Evolutionary conservation across 2,329 filamentous ascomycete species (phyloP), one percentile per base, ranked within the genome.

Genomic region (Aspergillus costaricaensis): DNA sequence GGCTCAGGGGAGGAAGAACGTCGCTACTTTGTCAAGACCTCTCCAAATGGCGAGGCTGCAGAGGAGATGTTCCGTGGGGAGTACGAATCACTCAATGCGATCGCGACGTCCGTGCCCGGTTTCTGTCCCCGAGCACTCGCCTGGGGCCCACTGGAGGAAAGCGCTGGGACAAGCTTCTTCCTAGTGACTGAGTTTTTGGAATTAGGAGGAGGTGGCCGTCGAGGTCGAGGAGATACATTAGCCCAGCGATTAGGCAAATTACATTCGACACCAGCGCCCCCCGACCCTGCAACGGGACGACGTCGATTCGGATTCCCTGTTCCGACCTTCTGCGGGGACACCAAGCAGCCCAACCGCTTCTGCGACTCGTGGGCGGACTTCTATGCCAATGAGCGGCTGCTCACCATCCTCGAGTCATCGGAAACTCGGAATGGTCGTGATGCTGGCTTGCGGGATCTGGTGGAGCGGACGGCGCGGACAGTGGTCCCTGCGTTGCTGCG

Each of bases 321-420:
- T 0, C 80, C 89, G 0, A 97, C 93, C 0, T 96, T 91, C 76
- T 97, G 94, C 75, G 93, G 93, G 2, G 86, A 91, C 49, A 95
- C 91, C 7, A 84, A 84, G 43, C 94, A 97, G 77, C 86, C 92
- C 51, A 98, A 97, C 72, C 78, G 78, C 0, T 96, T 85, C 79
- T 84, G 81, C 51, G 77, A 81, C 5, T 89, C 86, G 10, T 98
- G 94, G 94, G 86, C 90, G 0, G 87, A 91, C 0, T 97, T 98
- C 70, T 97, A 91, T 73, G 90, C 89, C 0, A 83, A 96, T 30
- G 88, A 89, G 67, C 82, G 93, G 3, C 77, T 97, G 53, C 81
- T 88, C 10, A 82, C 82, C 52, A 88, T 97, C 50, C 71, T 91
- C 12, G 75, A 76, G 7, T 80, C 82, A 23, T 85, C 83, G 0